Conservation (phyloP, 139 green algal genomes). For the Zygnema cylindricum region DNA sequence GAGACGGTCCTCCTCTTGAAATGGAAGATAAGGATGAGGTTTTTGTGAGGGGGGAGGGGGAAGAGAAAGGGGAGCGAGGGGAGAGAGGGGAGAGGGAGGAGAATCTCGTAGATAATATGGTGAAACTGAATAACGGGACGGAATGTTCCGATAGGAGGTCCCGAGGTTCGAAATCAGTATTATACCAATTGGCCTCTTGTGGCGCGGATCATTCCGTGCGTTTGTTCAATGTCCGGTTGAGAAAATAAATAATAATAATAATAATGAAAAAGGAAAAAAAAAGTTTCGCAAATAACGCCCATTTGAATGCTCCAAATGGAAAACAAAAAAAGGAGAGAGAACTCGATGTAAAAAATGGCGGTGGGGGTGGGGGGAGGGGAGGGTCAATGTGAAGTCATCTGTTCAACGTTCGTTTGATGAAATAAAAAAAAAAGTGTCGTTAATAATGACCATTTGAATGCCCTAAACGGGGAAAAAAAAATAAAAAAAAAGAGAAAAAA, state of each 20-base stretch:
- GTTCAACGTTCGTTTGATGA: no score
- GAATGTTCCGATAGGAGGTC: no score
- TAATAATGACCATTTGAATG: no score
- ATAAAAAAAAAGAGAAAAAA: no score
- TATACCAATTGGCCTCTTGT: conserved; percentile 14
- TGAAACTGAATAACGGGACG: background rate
- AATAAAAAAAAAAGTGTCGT: no score
- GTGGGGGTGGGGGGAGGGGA: no score
- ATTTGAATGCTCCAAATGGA: background rate
- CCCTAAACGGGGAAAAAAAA: no score
- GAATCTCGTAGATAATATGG: background rate
- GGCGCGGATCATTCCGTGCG: conserved; percentile 10
- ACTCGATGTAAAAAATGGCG: background rate
- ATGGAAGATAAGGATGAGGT: no score
- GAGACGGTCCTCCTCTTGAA: conserved; percentile 4
- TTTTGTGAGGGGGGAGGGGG: background rate
- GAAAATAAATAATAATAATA: background rate
- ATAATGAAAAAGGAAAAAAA: background rate
- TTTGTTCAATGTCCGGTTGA: background rate
- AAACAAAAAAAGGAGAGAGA: background rate
- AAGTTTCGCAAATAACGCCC: background rate
- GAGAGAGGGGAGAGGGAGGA: background rate
- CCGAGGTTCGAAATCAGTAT: no score
- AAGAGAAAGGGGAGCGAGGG: background rate
- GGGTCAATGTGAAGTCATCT: no score